Evolutionary conservation across 2,329 filamentous ascomycete species (phyloP).

Genomic region (Plectosphaerella plurivora): DNA sequence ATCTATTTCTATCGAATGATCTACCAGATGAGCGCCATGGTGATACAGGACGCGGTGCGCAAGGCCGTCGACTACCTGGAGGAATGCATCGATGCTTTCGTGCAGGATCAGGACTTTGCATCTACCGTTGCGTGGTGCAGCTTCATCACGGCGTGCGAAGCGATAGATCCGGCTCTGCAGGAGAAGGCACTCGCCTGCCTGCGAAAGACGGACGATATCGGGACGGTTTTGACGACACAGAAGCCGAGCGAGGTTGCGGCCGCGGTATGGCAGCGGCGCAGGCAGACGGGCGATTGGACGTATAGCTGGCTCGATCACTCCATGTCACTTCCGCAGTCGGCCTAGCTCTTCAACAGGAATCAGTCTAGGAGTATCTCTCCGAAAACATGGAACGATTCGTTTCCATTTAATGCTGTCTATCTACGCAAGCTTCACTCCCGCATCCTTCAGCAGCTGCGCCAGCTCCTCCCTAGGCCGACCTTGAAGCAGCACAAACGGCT

Average conservation of each 20-base stretch:
- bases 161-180: constrained; percentile 28
- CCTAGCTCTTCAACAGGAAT: background rate
- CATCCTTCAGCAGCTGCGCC: constrained; percentile 28
- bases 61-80: constrained; percentile 30
- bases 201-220: constrained; percentile 18
- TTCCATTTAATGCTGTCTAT: no score
- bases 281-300: constrained; percentile 21
- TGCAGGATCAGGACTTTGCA: constrained; percentile 29
- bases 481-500: constrained; percentile 38
- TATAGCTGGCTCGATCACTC: constrained; percentile 21
- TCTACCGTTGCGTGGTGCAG: constrained; percentile 35
- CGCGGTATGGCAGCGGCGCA: constrained; percentile 22
- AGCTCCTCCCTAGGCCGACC: constrained; percentile 27
- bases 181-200: constrained; percentile 18
- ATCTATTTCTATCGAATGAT: constrained; percentile 42
- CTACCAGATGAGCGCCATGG: constrained; percentile 30
- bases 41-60: constrained; percentile 31
- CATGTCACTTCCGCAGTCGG: background rate
- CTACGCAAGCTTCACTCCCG: constrained; percentile 27
- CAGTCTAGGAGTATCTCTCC: background rate
- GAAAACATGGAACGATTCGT: no score
- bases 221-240: constrained; percentile 18
- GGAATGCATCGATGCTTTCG: constrained; percentile 22
- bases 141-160: constrained; percentile 38
- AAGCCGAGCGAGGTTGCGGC: constrained; percentile 20